These are phyloP conservation scores for Ilex paraguariensis DNA, from an alignment of 305 asterid species.

Conservation along the genomic window DNA sequence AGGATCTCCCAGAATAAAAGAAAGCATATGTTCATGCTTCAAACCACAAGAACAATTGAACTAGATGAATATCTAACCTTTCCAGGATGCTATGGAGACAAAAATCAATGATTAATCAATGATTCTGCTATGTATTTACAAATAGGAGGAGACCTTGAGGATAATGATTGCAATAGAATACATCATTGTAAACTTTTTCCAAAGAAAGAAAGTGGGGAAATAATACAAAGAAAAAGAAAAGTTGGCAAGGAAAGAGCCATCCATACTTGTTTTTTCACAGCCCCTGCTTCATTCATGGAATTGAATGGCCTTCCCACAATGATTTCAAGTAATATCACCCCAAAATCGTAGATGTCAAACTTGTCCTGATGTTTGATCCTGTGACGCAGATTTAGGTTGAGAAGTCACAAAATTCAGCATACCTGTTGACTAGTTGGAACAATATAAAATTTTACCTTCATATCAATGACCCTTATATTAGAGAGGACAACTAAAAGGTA, in stretches of 20 bases:
- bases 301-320: slow-evolving; percentile 54
- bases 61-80: too few relatives aligned
- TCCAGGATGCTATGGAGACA: too few relatives aligned
- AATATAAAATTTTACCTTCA: background rate
- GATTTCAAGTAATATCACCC: slow-evolving; percentile 69
- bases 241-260: background rate
- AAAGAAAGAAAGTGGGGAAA: background rate
- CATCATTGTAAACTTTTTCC: background rate
- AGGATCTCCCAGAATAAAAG: too few relatives aligned
- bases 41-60: too few relatives aligned
- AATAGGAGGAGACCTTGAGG: too few relatives aligned
- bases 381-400: background rate
- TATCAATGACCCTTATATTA: background rate
- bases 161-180: background rate
- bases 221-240: background rate
- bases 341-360: slow-evolving; percentile 67
- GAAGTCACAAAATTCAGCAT: background rate
- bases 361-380: slow-evolving; percentile 67
- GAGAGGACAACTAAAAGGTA: too few relatives aligned
- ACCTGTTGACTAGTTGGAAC: background rate
- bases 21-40: too few relatives aligned
- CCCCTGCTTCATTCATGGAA: slow-evolving; percentile 41
- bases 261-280: slow-evolving; percentile 54
- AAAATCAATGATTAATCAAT: too few relatives aligned
- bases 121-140: too few relatives aligned